phyloP scores from a whole-genome alignment of 495 filamentous ascomycete species.

The Pyrenopolyporus hunteri region DNA sequence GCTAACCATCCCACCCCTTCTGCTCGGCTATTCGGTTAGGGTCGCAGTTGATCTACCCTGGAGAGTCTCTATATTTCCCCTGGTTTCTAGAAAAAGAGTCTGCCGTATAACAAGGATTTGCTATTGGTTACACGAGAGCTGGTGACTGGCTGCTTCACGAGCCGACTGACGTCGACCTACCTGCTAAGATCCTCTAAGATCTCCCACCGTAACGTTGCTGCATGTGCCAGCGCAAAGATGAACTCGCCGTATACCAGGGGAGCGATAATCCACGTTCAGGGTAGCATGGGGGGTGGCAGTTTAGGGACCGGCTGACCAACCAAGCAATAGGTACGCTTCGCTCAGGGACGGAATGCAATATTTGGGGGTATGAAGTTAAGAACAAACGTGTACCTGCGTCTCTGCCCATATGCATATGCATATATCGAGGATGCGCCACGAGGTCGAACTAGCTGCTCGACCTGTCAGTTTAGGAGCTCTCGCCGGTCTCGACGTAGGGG shows the following conservation, averaged over 20 bases:
- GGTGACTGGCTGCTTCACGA: constrained; percentile 22
- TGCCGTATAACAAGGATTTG: constrained; percentile 13
- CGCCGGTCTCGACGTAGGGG: not conserved
- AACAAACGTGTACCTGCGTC: constrained; percentile 4
- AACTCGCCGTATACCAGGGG: constrained; percentile 23
- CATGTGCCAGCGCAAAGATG: constrained; percentile 23
- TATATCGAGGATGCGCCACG: not conserved
- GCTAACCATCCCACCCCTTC: constrained; percentile 29
- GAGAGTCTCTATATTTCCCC: constrained; percentile 24
- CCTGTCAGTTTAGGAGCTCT: not conserved
- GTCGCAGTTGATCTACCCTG: constrained; percentile 31
- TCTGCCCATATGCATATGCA: constrained; percentile 8
- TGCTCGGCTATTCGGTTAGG: constrained; percentile 34
- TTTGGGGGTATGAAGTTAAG: constrained; percentile 2
- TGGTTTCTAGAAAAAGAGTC: constrained; percentile 30
- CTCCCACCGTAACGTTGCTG: constrained; percentile 37
- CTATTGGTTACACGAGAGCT: constrained; percentile 32
- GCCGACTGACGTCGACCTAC: constrained; percentile 35
- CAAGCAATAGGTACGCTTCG: not conserved
- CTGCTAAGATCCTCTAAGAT: constrained; percentile 34
- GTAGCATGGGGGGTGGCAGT: constrained; percentile 9
- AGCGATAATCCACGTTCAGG: constrained; percentile 17
- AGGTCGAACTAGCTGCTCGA: not conserved
- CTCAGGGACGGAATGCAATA: constrained; percentile 10
- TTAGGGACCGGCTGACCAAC: constrained; percentile 17